Evolutionary conservation across 441 rosid genomes (phyloP).

Genomic region (Lepidium campestre): DNA sequence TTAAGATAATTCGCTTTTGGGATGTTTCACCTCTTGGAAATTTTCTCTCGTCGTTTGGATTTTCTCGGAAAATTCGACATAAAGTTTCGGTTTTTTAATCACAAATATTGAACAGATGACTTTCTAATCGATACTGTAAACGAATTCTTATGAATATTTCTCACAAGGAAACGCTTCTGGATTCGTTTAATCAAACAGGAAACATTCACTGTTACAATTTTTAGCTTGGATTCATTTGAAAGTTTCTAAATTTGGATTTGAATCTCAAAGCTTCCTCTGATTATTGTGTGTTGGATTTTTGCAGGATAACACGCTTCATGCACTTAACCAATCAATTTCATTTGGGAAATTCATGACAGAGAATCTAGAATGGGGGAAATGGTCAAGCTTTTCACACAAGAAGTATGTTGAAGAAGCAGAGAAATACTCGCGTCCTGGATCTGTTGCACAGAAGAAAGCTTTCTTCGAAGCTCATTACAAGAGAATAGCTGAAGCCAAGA

Average conservation of each 20-base stretch:
- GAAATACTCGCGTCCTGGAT: conserved; percentile 60
- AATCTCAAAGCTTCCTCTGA: not conserved
- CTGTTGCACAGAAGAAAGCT: conserved; percentile 73
- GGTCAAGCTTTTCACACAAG: conserved; percentile 61
- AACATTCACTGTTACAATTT: not conserved
- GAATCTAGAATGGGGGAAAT: conserved; percentile 61
- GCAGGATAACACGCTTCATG: conserved; percentile 52
- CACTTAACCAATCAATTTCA: conserved; percentile 43
- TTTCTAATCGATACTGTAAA: not conserved
- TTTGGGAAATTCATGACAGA: conserved; percentile 63
- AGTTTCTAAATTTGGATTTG: not conserved
- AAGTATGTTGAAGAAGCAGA: conserved; percentile 74
- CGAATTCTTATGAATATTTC: not conserved
- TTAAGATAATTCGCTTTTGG: not conserved
- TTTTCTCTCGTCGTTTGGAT: not conserved
- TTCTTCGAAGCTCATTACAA: conserved; percentile 75
- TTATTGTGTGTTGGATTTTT: conserved; percentile 7
- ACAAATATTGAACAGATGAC: not conserved
- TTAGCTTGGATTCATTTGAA: not conserved
- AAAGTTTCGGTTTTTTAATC: not conserved
- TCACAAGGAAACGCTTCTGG: not conserved
- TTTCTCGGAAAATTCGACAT: not conserved
- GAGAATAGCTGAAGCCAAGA: conserved; percentile 47
- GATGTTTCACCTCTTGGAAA: not conserved
- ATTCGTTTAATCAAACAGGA: not conserved